A percentile compares a stretch with the other conserved stretches of the same genome.
These are phyloP conservation scores for Carex scoparia DNA, from an alignment of 176 grass and related monocot genomes.

Conservation along the genomic window DNA sequence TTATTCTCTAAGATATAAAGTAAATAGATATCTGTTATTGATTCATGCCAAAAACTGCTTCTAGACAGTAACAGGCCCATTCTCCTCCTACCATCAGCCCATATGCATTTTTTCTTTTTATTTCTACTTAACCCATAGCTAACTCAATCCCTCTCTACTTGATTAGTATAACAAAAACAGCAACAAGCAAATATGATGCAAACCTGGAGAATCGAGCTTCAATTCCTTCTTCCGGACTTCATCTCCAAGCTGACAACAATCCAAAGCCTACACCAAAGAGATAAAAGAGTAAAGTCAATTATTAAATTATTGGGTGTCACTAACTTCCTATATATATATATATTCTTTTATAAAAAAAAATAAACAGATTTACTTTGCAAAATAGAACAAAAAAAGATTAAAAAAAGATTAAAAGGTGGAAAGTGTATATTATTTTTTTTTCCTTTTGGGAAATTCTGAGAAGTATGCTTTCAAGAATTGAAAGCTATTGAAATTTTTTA, in stretches of 20 bases:
- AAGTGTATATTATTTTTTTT: too few species aligned
- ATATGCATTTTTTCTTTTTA: too few species aligned
- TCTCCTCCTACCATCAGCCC: too few species aligned
- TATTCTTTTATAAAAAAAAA: not conserved
- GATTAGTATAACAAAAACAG: not conserved
- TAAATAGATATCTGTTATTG: too few species aligned
- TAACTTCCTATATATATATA: not conserved
- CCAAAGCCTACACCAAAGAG: constrained; percentile 39
- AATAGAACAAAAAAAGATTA: not conserved
- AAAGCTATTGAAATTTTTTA: not conserved
- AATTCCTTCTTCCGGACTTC: constrained; percentile 53
- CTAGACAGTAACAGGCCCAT: too few species aligned
- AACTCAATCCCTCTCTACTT: too few species aligned
- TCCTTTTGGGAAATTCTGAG: not conserved
- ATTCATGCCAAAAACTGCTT: too few species aligned
- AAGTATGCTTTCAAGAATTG: not conserved
- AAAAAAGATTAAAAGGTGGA: not conserved
- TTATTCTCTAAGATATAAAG: too few species aligned
- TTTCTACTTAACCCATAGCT: too few species aligned
- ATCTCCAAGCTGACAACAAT: constrained; percentile 62
- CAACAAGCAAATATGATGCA: not conserved
- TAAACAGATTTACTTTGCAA: not conserved
- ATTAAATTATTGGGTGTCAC: not conserved
- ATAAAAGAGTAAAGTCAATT: not conserved
- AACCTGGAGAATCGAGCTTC: constrained; percentile 60